These are phyloP conservation scores for Hirsutella minnesotensis DNA, from an alignment of 2,329 filamentous ascomycete species.

Conservation along the genomic window DNA sequence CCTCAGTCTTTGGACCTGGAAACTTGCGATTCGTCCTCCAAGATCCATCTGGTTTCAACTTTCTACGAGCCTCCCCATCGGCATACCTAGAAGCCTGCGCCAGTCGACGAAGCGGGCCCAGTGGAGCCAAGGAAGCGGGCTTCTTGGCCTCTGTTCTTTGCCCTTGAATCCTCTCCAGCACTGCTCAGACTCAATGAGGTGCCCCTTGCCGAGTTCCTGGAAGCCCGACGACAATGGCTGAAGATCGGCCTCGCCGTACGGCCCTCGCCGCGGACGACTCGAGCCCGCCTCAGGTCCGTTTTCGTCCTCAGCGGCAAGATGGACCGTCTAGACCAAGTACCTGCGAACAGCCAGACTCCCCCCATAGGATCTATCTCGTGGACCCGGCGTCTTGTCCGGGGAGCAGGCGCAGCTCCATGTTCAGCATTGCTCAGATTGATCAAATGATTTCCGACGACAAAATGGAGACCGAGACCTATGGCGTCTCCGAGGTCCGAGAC, in stretches of 20 bases:
- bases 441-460: conserved; percentile 21
- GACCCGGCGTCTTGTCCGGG: conserved; percentile 2
- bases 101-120: too few relatives aligned
- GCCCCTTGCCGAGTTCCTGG: background rate
- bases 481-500: conserved; percentile 30
- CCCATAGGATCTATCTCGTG: background rate
- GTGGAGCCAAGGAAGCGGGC: too few relatives aligned
- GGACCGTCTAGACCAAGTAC: background rate
- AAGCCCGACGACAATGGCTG: background rate
- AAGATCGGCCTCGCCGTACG: background rate
- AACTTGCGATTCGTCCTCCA: too few relatives aligned
- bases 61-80: too few relatives aligned
- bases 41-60: too few relatives aligned
- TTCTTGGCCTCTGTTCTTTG: too few relatives aligned
- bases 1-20: too few relatives aligned
- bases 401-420: conserved; percentile 13
- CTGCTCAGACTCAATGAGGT: background rate
- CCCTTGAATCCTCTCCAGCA: too few relatives aligned
- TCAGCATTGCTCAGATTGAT: conserved; percentile 21
- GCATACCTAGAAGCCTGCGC: too few relatives aligned
- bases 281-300: background rate
- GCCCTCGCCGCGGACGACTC: background rate
- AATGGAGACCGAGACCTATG: conserved; percentile 27
- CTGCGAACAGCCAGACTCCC: background rate
- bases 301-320: background rate